Percentiles rank a stretch among this genome's conserved stretches.
phyloP scores from a whole-genome alignment of 768 basidiomycete genomes.

The Erythrobasidium yunnanense region DNA sequence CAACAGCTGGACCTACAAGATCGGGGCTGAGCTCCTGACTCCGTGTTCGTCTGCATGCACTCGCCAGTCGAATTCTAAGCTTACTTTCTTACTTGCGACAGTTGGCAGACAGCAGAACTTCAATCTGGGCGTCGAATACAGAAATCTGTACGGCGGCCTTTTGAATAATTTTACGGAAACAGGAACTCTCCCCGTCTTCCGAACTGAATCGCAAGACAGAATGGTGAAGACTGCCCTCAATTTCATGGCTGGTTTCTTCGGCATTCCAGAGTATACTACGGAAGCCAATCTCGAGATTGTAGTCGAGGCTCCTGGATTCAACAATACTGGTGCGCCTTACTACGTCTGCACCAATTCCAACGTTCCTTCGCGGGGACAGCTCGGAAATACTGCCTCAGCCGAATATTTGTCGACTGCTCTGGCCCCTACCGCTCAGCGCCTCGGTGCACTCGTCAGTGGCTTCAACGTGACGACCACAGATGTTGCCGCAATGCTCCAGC shows the following conservation, averaged over 20 bases:
- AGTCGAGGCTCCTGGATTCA: slow-evolving; percentile 38
- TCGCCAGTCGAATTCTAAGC: no score
- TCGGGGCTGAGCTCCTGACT: slow-evolving; percentile 38
- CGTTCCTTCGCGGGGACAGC: slow-evolving; percentile 26
- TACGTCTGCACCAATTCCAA: slow-evolving; percentile 38
- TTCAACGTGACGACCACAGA: slow-evolving; percentile 37
- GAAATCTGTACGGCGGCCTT: slow-evolving; percentile 47
- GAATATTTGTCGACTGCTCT: slow-evolving; percentile 17
- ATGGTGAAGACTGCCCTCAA: slow-evolving; percentile 51
- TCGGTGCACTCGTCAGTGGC: slow-evolving; percentile 30
- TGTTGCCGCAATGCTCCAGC: slow-evolving; percentile 39
- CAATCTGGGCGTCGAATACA: slow-evolving; percentile 37
- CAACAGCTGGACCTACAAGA: slow-evolving; percentile 38
- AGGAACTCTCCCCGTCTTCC: slow-evolving; percentile 47
- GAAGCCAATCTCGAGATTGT: slow-evolving; percentile 39
- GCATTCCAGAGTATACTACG: slow-evolving; percentile 33
- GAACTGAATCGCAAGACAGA: slow-evolving; percentile 50
- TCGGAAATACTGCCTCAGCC: background rate
- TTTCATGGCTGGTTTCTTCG: slow-evolving; percentile 51
- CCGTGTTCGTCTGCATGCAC: no score
- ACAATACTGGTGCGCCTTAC: slow-evolving; percentile 41
- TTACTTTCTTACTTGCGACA: no score
- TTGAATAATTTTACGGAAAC: slow-evolving; percentile 55
- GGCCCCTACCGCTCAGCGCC: background rate
- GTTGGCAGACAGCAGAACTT: slow-evolving; percentile 40